phyloP scores from a whole-genome alignment of 306 rosid species.

The Vigna trinervia region DNA sequence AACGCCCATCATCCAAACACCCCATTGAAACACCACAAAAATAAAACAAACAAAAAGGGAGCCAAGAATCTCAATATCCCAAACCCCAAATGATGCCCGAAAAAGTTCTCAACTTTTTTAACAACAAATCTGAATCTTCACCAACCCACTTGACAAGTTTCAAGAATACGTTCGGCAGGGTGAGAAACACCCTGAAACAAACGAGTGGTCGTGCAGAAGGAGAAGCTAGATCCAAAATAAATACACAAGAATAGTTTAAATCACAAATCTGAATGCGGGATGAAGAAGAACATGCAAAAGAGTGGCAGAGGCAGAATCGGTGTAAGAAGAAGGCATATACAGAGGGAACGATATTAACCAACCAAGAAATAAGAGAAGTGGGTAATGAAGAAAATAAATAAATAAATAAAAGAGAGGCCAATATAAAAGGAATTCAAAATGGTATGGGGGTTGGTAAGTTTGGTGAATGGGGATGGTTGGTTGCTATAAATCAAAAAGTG shows the following conservation, averaged over 20 bases:
- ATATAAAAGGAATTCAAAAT: not conserved
- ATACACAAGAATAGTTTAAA: not conserved
- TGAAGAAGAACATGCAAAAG: not conserved
- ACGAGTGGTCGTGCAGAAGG: not conserved
- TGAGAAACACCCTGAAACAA: constrained; percentile 25
- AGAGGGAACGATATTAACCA: not conserved
- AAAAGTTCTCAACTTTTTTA: constrained; percentile 7
- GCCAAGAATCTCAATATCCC: not conserved
- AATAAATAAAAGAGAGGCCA: constrained; percentile 1
- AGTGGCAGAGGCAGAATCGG: constrained; percentile 6
- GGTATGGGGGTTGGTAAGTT: not conserved
- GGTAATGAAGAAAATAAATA: not conserved
- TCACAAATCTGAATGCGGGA: not conserved
- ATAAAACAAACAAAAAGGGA: not conserved
- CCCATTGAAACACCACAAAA: constrained; percentile 62
- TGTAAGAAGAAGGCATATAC: not conserved
- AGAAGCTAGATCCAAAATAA: not conserved
- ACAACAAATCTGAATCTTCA: constrained; percentile 14
- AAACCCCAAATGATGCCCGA: not conserved
- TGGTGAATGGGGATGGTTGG: not conserved
- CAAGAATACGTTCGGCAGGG: not conserved
- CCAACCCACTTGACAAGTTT: not conserved
- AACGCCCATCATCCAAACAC: constrained; percentile 79
- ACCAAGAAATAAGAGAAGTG: not conserved
- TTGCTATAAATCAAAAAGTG: not conserved